Percentiles rank a stretch among this genome's conserved stretches.
These are phyloP conservation scores for Penicillium bialowiezense DNA, from an alignment of 495 filamentous ascomycete species.

Conservation along the genomic window DNA sequence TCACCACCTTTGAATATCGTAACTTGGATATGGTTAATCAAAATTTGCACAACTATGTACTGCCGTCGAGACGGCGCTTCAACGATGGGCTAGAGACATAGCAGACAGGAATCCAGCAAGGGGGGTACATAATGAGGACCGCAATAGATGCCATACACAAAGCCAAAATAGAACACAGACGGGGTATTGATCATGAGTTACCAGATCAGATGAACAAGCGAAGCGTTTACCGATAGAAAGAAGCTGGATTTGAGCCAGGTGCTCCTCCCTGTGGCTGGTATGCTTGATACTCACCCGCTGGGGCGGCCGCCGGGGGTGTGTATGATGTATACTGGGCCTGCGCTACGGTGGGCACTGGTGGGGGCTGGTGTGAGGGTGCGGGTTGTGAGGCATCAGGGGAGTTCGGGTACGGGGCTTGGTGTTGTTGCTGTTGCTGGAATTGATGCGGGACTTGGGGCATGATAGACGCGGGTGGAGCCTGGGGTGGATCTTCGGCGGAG, in stretches of 20 bases:
- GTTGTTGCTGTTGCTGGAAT: conserved; percentile 38
- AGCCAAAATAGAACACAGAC: neutral
- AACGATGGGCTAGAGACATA: conserved; percentile 9
- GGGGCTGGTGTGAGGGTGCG: conserved; percentile 48
- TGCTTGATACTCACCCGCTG: conserved; percentile 48
- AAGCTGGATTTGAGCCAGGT: conserved; percentile 38
- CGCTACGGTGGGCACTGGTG: conserved; percentile 38
- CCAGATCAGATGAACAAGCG: neutral
- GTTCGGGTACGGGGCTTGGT: conserved; percentile 46
- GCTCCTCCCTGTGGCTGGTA: conserved; percentile 44
- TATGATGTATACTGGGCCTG: conserved; percentile 41
- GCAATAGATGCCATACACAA: neutral
- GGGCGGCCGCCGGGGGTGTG: conserved; percentile 25
- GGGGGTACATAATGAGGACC: neutral
- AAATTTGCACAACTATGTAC: conserved; percentile 5
- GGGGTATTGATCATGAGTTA: conserved; percentile 1
- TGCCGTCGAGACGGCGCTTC: neutral
- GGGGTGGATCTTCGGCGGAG: conserved; percentile 52
- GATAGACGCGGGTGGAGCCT: conserved; percentile 25
- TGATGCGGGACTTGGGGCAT: conserved; percentile 28
- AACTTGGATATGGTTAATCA: neutral
- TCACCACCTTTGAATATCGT: neutral
- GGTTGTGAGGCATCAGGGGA: conserved; percentile 40
- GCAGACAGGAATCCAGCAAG: conserved; percentile 12
- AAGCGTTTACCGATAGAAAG: conserved; percentile 39